A percentile compares a stretch with the other conserved stretches of the same genome.
Conservation (phyloP, 1,284 basidiomycete genomes). For the Tremellales sp. region DNA sequence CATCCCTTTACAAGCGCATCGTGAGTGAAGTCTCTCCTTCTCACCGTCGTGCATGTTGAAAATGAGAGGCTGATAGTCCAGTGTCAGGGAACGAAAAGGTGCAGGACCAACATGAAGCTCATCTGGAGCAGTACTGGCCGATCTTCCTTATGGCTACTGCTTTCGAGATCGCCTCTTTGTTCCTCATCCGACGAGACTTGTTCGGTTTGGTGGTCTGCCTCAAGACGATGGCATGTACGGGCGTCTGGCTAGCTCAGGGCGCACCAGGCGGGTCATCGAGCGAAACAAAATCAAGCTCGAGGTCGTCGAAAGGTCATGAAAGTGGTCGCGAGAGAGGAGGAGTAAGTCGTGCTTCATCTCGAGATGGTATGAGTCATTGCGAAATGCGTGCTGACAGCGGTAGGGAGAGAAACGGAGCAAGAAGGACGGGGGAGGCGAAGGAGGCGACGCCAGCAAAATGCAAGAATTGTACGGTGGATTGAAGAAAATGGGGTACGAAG, state of each 20-base stretch:
- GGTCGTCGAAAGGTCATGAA: too few relatives aligned
- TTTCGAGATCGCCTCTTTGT: conserved; percentile 19
- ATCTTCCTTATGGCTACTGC: conserved; percentile 18
- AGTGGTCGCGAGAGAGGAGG: too few relatives aligned
- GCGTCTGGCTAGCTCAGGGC: conserved; percentile 14
- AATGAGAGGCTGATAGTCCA: neutral
- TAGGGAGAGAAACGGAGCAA: too few relatives aligned
- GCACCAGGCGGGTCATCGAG: neutral
- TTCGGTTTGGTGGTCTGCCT: conserved; percentile 32
- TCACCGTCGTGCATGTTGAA: conserved; percentile 1
- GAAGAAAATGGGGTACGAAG: too few relatives aligned
- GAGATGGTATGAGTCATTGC: too few relatives aligned
- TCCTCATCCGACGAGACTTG: conserved; percentile 23
- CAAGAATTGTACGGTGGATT: too few relatives aligned
- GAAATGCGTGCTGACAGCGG: too few relatives aligned
- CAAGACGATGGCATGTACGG: conserved; percentile 21
- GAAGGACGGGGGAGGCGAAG: too few relatives aligned
- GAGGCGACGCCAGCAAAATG: too few relatives aligned
- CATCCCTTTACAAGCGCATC: conserved; percentile 32
- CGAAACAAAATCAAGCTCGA: neutral
- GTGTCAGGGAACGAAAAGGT: neutral
- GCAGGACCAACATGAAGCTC: neutral
- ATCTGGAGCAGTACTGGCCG: conserved; percentile 27
- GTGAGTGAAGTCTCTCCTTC: conserved; percentile 22
- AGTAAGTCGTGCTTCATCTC: too few relatives aligned